Conservation (phyloP, 805 yeast genomes). For the Zygoascus biomembranicola region DNA sequence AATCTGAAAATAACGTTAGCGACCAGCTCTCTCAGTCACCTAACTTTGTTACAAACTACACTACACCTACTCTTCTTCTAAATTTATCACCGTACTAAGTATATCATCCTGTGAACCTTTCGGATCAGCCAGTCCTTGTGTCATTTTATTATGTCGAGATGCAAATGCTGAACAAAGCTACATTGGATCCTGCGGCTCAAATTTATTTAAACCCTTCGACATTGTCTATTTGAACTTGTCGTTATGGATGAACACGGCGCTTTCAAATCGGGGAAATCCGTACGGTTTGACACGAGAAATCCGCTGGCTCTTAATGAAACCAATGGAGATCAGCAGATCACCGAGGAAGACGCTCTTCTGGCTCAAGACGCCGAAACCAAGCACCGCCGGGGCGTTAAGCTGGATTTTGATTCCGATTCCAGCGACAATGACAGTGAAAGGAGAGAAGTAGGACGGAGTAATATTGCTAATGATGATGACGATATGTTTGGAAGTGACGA, state of each 20-base stretch:
- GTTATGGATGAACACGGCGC: background rate
- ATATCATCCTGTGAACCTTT: background rate
- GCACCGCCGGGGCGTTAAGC: constrained; percentile 8
- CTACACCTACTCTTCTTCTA: constrained; percentile 43
- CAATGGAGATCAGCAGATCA: constrained; percentile 10
- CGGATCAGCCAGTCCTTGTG: background rate
- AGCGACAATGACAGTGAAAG: constrained; percentile 18
- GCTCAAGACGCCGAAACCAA: constrained; percentile 15
- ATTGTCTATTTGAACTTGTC: background rate
- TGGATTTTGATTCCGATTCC: constrained; percentile 20
- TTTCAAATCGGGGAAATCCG: background rate
- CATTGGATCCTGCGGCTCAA: no score
- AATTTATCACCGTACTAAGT: constrained; percentile 46
- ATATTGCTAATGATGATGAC: constrained; percentile 28
- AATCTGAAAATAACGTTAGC: constrained; percentile 23
- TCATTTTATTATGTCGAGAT: no score
- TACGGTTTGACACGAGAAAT: constrained; percentile 18
- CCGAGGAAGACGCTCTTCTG: constrained; percentile 17
- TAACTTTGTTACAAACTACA: background rate
- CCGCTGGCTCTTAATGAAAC: constrained; percentile 15
- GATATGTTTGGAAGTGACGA: constrained; percentile 20
- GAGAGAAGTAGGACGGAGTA: constrained; percentile 7
- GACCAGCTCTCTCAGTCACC: no score
- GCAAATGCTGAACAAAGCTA: no score
- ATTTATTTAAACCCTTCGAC: background rate